Percentiles rank a stretch among this genome's conserved stretches.
phyloP scores from a whole-genome alignment of 768 basidiomycete species.

The Crassisporium funariophilum region DNA sequence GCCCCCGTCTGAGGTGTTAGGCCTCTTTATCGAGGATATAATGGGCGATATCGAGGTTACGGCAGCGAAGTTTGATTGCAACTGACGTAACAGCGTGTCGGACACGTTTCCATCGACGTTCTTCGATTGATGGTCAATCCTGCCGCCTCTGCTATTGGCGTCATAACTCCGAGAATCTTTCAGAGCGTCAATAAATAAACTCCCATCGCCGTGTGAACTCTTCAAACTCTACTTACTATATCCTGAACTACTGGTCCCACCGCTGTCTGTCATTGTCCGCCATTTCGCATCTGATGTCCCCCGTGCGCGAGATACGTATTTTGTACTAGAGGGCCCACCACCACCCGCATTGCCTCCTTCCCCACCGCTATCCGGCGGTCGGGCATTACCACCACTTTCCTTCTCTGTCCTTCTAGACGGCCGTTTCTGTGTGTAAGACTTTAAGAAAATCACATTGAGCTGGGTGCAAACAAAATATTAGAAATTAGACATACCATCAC shows the following conservation, averaged over 20 bases:
- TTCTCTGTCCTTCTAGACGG: slow-evolving; percentile 59
- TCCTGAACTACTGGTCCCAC: slow-evolving; percentile 26
- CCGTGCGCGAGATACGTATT: slow-evolving; percentile 54
- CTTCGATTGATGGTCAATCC: too few species aligned
- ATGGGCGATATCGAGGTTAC: too few species aligned
- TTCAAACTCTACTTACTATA: slow-evolving; percentile 30
- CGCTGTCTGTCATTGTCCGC: slow-evolving; percentile 36
- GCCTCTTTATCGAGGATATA: too few species aligned
- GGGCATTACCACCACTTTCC: slow-evolving; percentile 38
- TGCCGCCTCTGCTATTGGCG: too few species aligned
- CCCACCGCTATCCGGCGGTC: slow-evolving; percentile 26
- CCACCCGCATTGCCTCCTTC: slow-evolving; percentile 28
- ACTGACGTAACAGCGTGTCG: too few species aligned
- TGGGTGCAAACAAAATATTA: slow-evolving; percentile 5
- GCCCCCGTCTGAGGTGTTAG: too few species aligned
- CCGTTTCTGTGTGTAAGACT: slow-evolving; percentile 82
- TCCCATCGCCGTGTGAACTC: slow-evolving; percentile 1
- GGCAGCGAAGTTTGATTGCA: too few species aligned
- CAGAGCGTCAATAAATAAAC: background rate
- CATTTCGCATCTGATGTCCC: slow-evolving; percentile 76
- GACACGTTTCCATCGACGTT: too few species aligned
- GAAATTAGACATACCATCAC: slow-evolving; percentile 63
- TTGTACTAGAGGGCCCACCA: slow-evolving; percentile 24
- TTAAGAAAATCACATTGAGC: slow-evolving; percentile 14
- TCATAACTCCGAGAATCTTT: slow-evolving; percentile 1